Evolutionary conservation across 1,284 basidiomycete genomes (phyloP), one percentile per base, ranked within the genome.

Genomic region (Heliocybe sulcata): DNA sequence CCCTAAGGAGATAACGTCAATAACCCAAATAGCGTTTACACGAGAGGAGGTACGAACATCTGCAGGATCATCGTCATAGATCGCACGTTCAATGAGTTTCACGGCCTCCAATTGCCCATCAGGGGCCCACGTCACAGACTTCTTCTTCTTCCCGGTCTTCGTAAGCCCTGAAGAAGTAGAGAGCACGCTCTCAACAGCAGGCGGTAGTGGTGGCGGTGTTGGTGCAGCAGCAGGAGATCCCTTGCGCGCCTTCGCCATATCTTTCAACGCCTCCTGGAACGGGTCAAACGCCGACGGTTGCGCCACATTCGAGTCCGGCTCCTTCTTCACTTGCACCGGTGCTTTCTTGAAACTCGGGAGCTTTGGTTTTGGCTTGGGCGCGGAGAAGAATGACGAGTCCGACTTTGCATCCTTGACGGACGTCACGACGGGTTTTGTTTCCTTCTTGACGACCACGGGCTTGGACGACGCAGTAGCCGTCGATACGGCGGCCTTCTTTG

Each of bases 321-420:
- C 81, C 69, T 78, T 80, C 72, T 83, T 83, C 45, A 70, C 69
- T 16, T 66, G 58, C 8, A 66, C 69, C 59, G 79, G 76, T 3
- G 83, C 80, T 67, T 90, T 91, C 73, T 86, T 90, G 74, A 91
- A 91, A 55, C 79, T 87, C 6, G 88, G 89, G 25, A 91, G 72
- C 67, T 83, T 87, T 38, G 85, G 80, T 64, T 90, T 90, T n/a
- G 83, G 79, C 65, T 90, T 90, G 6, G 88, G 85, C 45, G 85
- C 84, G 54, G 88, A 90, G 69, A 92, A 92, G 69, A 92, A 92
- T 1, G 87, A 89, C 38, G 84, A 85, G 66, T 92, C 90, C 14
- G 87, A 83, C 69, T 90, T 87, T 16, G 87, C 85, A 59, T 86
- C 86, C 67, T 89, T 89, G 52, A 81, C 77, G 0, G 77, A 73